Conservation (phyloP, 1,284 basidiomycete species). For the Microbotryomycetes sp. region DNA sequence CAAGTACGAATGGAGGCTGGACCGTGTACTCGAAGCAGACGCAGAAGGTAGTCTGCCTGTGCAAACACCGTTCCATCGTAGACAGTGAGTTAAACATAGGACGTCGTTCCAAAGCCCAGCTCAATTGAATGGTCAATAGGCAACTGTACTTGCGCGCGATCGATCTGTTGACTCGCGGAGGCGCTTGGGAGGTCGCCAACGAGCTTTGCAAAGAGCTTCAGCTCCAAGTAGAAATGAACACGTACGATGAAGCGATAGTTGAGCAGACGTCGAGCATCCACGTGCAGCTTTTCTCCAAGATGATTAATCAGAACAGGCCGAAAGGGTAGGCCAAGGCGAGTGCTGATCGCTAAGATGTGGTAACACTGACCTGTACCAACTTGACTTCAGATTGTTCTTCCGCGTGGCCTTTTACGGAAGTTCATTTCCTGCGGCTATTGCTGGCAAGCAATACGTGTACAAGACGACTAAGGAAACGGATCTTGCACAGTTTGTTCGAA, state of each 20-base stretch:
- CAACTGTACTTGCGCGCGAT: constrained; percentile 43
- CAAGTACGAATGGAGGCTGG: not conserved
- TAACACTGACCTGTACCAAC: not conserved
- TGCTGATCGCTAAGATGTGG: no score
- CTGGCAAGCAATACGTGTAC: constrained; percentile 81
- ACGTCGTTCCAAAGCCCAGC: not conserved
- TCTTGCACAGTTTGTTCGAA: constrained; percentile 73
- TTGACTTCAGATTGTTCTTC: constrained; percentile 54
- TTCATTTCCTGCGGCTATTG: constrained; percentile 69
- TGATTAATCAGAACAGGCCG: constrained; percentile 36
- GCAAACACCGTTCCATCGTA: constrained; percentile 88
- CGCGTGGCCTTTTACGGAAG: constrained; percentile 84
- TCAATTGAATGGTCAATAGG: no score
- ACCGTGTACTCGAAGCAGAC: not conserved
- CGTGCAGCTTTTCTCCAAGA: constrained; percentile 45
- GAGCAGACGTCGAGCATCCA: constrained; percentile 79
- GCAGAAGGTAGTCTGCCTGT: constrained; percentile 58
- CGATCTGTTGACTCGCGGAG: constrained; percentile 60
- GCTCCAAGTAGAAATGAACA: constrained; percentile 71
- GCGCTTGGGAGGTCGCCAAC: constrained; percentile 90
- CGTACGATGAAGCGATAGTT: constrained; percentile 78
- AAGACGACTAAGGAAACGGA: constrained; percentile 89
- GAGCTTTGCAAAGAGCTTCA: constrained; percentile 77
- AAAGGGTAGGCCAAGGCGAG: constrained; percentile 19
- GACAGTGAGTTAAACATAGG: constrained; percentile 50